phyloP scores from a whole-genome alignment of 306 rosid genomes.

The Lablab purpureus region DNA sequence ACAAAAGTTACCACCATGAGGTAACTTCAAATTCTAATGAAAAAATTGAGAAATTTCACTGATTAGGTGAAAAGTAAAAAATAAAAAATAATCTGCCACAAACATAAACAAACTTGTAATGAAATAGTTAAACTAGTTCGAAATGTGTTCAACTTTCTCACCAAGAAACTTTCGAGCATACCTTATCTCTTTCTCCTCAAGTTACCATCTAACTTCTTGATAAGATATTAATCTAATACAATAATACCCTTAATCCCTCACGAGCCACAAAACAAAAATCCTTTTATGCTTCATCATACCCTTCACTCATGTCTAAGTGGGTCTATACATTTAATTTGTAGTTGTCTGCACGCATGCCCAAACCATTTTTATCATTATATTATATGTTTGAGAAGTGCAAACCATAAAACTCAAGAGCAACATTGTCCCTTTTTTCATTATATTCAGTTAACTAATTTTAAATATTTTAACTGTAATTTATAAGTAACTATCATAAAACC shows the following conservation, averaged over 20 bases:
- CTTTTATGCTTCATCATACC: background rate
- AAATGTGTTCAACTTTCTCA: background rate
- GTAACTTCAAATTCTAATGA: too few species aligned
- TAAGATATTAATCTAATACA: slow-evolving; percentile 22
- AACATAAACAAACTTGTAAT: background rate
- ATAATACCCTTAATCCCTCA: background rate
- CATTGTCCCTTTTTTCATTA: background rate
- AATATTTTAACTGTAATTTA: too few species aligned
- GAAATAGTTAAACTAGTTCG: background rate
- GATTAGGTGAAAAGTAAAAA: too few species aligned
- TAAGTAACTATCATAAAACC: too few species aligned
- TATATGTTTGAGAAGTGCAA: too few species aligned
- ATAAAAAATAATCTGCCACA: too few species aligned
- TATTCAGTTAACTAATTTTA: too few species aligned
- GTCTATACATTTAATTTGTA: background rate
- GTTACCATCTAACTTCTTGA: background rate
- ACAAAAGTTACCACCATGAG: too few species aligned
- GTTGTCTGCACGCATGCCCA: slow-evolving; percentile 43
- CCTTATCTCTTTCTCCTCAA: slow-evolving; percentile 34
- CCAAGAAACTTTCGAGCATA: background rate
- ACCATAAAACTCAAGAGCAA: background rate
- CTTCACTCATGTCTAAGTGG: background rate
- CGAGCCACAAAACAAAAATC: background rate
- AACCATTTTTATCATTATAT: background rate
- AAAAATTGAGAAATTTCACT: too few species aligned